A percentile compares a stretch with the other conserved stretches of the same genome.
phyloP scores from a whole-genome alignment of 2,329 filamentous ascomycete genomes.

The Pseudogymnoascus sp. region DNA sequence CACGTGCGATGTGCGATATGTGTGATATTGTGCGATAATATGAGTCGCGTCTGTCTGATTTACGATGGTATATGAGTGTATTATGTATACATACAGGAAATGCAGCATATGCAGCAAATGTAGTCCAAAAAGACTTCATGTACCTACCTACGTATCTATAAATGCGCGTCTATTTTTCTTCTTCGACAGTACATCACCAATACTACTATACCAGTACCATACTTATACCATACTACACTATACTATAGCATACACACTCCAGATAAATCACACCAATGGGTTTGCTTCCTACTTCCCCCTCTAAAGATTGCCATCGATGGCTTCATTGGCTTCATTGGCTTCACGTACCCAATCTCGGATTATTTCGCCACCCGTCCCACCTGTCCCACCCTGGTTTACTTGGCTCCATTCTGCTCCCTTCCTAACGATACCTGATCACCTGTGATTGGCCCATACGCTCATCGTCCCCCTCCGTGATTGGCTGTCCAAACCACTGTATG shows the following conservation, averaged over 20 bases:
- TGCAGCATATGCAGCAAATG: background rate
- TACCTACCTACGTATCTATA: background rate
- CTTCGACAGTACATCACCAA: background rate
- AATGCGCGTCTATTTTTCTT: slow-evolving; percentile 1
- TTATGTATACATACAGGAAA: background rate
- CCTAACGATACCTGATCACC: background rate
- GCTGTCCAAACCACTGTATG: background rate
- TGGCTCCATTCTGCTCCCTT: background rate
- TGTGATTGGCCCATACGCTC: background rate
- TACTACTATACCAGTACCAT: background rate
- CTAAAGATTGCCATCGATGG: background rate
- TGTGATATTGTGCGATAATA: background rate
- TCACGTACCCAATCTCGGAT: background rate
- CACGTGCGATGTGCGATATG: background rate
- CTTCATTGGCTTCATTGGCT: background rate
- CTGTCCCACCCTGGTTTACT: background rate
- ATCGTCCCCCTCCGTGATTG: background rate
- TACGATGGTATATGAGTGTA: background rate
- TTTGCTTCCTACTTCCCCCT: background rate
- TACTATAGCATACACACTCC: too few species aligned
- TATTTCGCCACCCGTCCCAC: slow-evolving; percentile 6
- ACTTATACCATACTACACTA: background rate
- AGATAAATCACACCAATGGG: background rate
- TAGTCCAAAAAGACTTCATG: slow-evolving; percentile 5
- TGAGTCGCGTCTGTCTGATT: slow-evolving; percentile 4